Conservation (phyloP, 371 early-diverging fungal species). For the Parasitella parasitica region DNA sequence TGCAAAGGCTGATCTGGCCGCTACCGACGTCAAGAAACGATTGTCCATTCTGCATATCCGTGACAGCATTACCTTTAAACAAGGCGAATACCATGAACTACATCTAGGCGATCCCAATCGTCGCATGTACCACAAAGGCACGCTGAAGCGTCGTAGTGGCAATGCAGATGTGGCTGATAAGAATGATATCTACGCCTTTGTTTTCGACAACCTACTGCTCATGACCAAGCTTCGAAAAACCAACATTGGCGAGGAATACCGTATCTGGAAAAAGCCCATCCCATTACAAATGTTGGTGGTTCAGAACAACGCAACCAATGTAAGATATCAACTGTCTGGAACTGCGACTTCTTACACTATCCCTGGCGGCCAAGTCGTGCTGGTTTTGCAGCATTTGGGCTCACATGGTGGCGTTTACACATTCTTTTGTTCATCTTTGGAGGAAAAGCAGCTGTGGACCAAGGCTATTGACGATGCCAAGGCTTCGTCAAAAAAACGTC, state of each 20-base stretch:
- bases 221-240: conserved; percentile 70
- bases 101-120: conserved; percentile 72
- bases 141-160: conserved; percentile 68
- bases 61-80: conserved; percentile 49
- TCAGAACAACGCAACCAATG: conserved; percentile 22
- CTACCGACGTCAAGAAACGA: conserved; percentile 28
- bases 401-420: conserved; percentile 40
- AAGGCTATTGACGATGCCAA: conserved; percentile 83
- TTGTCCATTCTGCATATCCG: conserved; percentile 36
- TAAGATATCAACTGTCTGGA: not conserved
- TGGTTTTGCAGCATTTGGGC: conserved; percentile 42
- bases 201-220: conserved; percentile 88
- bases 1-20: conserved; percentile 35
- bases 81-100: conserved; percentile 63
- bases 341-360: conserved; percentile 1
- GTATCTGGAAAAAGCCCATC: conserved; percentile 68
- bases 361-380: conserved; percentile 5
- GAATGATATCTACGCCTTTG: conserved; percentile 73
- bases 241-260: conserved; percentile 56
- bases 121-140: conserved; percentile 75
- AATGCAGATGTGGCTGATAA: conserved; percentile 68
- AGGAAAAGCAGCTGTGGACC: conserved; percentile 81
- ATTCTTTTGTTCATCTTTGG: conserved; percentile 56
- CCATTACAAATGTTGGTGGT: conserved; percentile 61
- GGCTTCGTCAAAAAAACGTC: conserved; percentile 40